Evolutionary conservation across 2,329 filamentous ascomycete genomes (phyloP), one percentile per base, ranked within the genome.

Genomic region (Paracoccidioides lutzii): DNA sequence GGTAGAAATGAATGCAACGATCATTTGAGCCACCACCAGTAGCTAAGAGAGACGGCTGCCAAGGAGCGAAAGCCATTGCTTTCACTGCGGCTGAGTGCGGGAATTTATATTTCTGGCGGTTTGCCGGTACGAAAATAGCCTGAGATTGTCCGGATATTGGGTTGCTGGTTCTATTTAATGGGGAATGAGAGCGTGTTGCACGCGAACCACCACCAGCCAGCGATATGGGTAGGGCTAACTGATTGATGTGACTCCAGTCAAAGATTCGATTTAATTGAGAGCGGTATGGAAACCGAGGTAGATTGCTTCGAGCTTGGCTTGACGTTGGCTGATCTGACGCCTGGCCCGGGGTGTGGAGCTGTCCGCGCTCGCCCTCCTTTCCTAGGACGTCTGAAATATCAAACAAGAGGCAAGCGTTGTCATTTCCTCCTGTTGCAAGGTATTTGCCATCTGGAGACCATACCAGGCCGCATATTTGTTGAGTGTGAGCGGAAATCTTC

Each of bases 61-160:
- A 98, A 0, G 93, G 91, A 60, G 91, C 95, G 71, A 97, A 97
- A 1, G 93, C 90, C 62, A 97, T 93, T 37, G 93, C 93, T 71
- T 98, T 98, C 61, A 97, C 87, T 2, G 93, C 93, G 0, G 91
- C 91, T 32, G 82, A 82, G 67, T 98, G 89, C 9, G 76, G 70
- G 81, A 89, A 93, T 37, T 79, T 79, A 67, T 95, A 83, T 63
- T 80, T 84, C 64, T 87, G 82, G 35, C 76, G 73, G 5, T 81
- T 81, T 5, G 72, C 65, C 2, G 73, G 73, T 32, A 88, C 70
- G 30, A 75, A 71, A 15, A 77, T 73, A 28, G 78, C 73, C 37
- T 65, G 68, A 10, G 68, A 37, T 35, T 46, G 48, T 45, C 46
- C 49, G 44, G 52, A 42, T 41, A 15, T 15, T 22, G 28, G 10